Conservation (phyloP, 2,329 filamentous ascomycete genomes). For the Cladophialophora psammophila region DNA sequence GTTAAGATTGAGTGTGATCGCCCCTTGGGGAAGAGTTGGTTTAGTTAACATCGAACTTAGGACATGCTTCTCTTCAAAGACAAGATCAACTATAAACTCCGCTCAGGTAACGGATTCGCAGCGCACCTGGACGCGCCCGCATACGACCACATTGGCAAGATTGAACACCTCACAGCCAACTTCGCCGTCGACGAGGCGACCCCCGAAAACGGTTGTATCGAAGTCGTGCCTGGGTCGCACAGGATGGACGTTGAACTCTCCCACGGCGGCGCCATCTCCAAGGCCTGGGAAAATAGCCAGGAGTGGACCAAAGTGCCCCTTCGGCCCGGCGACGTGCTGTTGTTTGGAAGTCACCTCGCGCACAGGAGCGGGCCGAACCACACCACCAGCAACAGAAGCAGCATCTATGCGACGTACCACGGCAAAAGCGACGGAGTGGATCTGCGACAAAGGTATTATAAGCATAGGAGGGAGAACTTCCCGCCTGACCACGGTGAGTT, state of each 20-base stretch:
- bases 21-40: neutral
- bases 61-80: conserved; percentile 49
- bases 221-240: conserved; percentile 47
- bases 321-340: conserved; percentile 44
- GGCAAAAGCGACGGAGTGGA: conserved; percentile 27
- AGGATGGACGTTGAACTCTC: conserved; percentile 46
- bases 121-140: conserved; percentile 48
- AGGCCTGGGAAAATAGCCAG: conserved; percentile 44
- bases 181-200: conserved; percentile 47
- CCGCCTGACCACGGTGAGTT: conserved; percentile 30
- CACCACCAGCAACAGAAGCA: conserved; percentile 40
- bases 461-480: conserved; percentile 31
- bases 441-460: conserved; percentile 27
- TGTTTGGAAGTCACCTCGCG: conserved; percentile 48
- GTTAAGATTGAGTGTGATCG: neutral
- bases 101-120: conserved; percentile 46
- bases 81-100: conserved; percentile 50
- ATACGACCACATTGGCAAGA: conserved; percentile 48
- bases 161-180: conserved; percentile 48
- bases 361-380: conserved; percentile 45
- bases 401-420: conserved; percentile 44
- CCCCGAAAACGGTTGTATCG: conserved; percentile 45
- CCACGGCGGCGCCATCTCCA: conserved; percentile 44
- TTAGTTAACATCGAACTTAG: conserved; percentile 23
- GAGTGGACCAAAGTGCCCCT: conserved; percentile 45